phyloP scores from a whole-genome alignment of 306 rosid species.

The Canavalia ensiformis region DNA sequence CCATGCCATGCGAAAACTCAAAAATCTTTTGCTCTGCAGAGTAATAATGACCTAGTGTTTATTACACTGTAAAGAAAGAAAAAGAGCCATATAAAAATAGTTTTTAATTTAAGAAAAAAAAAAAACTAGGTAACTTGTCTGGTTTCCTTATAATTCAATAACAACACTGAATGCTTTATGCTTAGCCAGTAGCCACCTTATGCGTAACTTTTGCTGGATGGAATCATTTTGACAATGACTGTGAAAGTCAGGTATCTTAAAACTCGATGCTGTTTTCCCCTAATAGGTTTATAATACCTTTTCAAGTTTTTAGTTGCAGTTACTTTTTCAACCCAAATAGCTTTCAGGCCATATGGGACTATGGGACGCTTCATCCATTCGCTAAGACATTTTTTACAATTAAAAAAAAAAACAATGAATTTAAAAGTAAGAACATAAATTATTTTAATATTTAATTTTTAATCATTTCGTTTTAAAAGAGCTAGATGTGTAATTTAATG shows the following conservation, averaged over 20 bases:
- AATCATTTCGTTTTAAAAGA: too few relatives aligned
- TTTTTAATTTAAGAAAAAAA: not conserved
- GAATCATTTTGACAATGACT: slow-evolving; percentile 38
- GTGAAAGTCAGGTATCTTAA: not conserved
- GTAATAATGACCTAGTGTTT: slow-evolving; percentile 9
- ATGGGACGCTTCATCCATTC: not conserved
- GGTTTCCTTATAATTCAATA: slow-evolving; percentile 28
- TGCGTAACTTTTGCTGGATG: not conserved
- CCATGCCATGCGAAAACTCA: slow-evolving; percentile 18
- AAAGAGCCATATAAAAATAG: not conserved
- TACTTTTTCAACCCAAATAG: not conserved
- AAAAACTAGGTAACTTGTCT: not conserved
- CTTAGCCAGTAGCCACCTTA: not conserved
- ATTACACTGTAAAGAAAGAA: not conserved
- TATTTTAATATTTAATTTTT: too few relatives aligned
- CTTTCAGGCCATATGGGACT: not conserved
- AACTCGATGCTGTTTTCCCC: slow-evolving; percentile 7
- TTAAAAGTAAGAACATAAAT: too few relatives aligned
- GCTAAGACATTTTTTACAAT: too few relatives aligned
- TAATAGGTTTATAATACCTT: not conserved
- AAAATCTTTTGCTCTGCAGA: slow-evolving; percentile 9
- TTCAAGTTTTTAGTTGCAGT: not conserved
- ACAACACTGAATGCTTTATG: slow-evolving; percentile 22
- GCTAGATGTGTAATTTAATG: too few relatives aligned
- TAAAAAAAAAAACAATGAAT: too few relatives aligned